Evolutionary conservation across 176 grass and related monocot genomes (phyloP), one percentile per base, ranked within the genome.

Genomic region (Avena eriantha): DNA sequence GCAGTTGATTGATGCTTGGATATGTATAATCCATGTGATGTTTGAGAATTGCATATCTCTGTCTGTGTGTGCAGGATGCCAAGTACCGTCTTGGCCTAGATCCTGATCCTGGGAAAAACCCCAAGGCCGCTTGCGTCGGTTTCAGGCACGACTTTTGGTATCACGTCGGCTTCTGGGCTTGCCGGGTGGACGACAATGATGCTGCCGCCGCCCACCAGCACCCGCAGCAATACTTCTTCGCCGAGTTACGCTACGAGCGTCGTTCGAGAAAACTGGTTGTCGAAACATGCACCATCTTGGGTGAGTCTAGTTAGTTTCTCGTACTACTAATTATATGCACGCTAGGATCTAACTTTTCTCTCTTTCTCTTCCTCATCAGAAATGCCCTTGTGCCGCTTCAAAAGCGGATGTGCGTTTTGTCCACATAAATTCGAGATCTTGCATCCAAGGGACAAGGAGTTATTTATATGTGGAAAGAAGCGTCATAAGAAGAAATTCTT

Each of bases 111-210:
- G 1, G 10, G 13, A 63, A 24, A 10, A 12, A 12, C 4, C 12
- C 60, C 23, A 31, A 64, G 60, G 70, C n/a, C 4, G 5, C 21
- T 0, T 73, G n/a, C 5, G 5, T 73, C 5, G 70, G 43, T 73
- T 73, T 73, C 21, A 47, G 70, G n/a, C 11, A 14, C 13, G 45
- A 45, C 48, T 73, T 24, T 43, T 73, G 70, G 70, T 73, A 73
- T 23, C 70, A 73, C 12, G n/a, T 73, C 43, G 12, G n/a, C 43
- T 73, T 73, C 13, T 73, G 41, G 70, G 70, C 70, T 73, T 13
- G 5, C 41, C 70, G 21, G 5, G 5, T 73, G 2, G 70, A 63
- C 1, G 22, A 4, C 10, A 1, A 3, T 1, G 8, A 72, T 12
- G 21, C 39, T 4, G 0, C 2, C 64, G 64, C 69, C 19, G 0